Base-by-base conservation (phyloP, 331 rosid species). In the Malus hybrid region DNA sequence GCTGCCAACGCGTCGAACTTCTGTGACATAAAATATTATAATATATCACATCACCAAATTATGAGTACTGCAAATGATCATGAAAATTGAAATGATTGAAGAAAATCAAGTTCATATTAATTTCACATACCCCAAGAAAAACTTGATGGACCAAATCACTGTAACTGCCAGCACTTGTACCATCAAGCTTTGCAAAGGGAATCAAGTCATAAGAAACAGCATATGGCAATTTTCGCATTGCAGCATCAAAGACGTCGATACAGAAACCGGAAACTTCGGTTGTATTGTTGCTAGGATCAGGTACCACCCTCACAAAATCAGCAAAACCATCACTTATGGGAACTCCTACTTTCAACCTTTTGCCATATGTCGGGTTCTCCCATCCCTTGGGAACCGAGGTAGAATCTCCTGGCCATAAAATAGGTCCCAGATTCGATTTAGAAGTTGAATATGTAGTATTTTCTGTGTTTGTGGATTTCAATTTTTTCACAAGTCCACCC, bases 371-470 rank as follows among this genome's bases (percentile, higher is more conserved):
- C 3, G 93, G 89, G 55, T 60, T 82, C 34, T 74, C 86, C 91
- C 90, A 88, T 6, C 93, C 96, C 63, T 83, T 90, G n/a, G 96
- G 93, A 72, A 55, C 6, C n/a, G 69, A 46, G 14, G 34, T 3
- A 2, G 68, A 70, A 58, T 86, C 93, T 42, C 96, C 93, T 0
- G 96, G 93, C 91, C 93, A 88, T 20, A 85, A 26, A 14, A 90
- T 75, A 0, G 32, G 39, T 30, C 83, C 82, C 26, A 90, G 44
- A 66, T 78, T 76, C 12, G 71, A 10, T 12, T 33, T 79, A 3
- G 81, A 80, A 3, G 69, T 24, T 15, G 88, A 81, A 60, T 82
- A 58, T 5, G 14, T 6, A 36, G 8, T 4, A 11, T 9, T 66
- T 3, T 2, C 29, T 9, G 39, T 36, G 15, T 12, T 64, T 7